Evolutionary conservation across 2,329 filamentous ascomycete genomes (phyloP), one percentile per base, ranked within the genome.

Genomic region (Neofusicoccum ribis): DNA sequence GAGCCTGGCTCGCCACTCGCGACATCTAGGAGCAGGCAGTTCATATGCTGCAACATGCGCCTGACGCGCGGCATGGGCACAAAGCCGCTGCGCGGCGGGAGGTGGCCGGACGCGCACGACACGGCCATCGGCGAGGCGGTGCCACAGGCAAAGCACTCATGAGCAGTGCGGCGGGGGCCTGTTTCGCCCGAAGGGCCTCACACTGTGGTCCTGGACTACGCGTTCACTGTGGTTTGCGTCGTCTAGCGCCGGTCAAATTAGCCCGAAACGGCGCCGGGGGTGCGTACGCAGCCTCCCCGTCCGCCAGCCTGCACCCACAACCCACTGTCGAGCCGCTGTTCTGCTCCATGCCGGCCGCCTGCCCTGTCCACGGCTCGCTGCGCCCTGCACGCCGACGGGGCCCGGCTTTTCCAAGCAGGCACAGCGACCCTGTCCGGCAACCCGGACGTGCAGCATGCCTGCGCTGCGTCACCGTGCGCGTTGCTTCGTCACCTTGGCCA

Each of bases 211-310:
- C 50, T 37, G 41, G 49, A 44, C 41, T 41, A 64, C 61, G 61
- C 61, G 39, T 64, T 63, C 61, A 17, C 61, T 17, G 49, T 23
- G 43, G 37, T 44, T 46, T 43, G 27, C 39, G 47, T 63, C 27
- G 39, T 64, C 61, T 60, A 60, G 56, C 41, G 39, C 39, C 50
- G 61, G 61, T 36, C n/a, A n/a, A 56, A 39, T 37, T 46, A 43
- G 23, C 61, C 50, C 50, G 61, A 64, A 46, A 27, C 20, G 34
- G 61, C 15, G 27, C 44, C 58, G 44, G 39, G 44, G 9, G 43
- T 56, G 37, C 50, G 41, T 44, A 54, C 50, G 41, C 61, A 64
- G 17, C 17, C 61, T 23, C 11, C n/a, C 39, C 14, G 31, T 8
- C n/a, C 14, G 15, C 14, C 11, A 17, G 12, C 17, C 58, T 39